phyloP scores from a whole-genome alignment of 163 green algal species.

The Chlamydomonas reinhardtii region DNA sequence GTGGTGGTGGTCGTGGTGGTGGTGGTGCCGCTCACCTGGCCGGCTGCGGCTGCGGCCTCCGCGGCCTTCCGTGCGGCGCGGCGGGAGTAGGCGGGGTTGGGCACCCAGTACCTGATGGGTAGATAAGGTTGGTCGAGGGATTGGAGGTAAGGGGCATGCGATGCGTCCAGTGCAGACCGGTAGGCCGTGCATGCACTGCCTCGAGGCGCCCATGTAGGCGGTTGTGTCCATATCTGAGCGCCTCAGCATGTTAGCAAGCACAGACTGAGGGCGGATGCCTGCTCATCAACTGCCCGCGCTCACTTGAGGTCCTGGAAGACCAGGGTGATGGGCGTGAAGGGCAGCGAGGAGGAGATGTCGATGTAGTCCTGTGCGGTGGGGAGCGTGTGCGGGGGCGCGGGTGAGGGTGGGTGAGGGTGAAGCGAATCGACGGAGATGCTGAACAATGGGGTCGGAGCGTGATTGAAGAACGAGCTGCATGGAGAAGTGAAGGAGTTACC shows the following conservation, averaged over 20 bases:
- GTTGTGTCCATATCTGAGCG: no score
- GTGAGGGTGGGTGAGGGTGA: neutral
- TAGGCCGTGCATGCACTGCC: no score
- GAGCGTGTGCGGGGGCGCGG: neutral
- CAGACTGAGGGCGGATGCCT: no score
- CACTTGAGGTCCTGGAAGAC: constrained; percentile 60
- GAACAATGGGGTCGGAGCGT: no score
- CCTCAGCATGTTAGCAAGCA: no score
- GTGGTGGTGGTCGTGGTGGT: no score
- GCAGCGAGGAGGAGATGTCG: constrained; percentile 55
- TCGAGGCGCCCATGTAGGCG: no score
- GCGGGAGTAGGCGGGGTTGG: constrained; percentile 51
- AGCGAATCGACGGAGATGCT: neutral
- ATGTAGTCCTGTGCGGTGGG: constrained; percentile 28
- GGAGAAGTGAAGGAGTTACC: no score
- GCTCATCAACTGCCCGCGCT: no score
- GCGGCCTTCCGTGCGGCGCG: constrained; percentile 19
- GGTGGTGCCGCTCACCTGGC: neutral
- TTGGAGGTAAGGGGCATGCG: neutral
- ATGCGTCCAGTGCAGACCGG: no score
- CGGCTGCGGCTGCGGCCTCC: neutral
- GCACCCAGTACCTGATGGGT: constrained; percentile 54
- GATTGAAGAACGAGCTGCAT: no score
- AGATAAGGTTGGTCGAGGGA: neutral
- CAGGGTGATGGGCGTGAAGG: constrained; percentile 57